Percentiles rank a stretch among this genome's conserved stretches.
Conservation (phyloP, 2,329 filamentous ascomycete species). For the Ascochyta pisi region DNA sequence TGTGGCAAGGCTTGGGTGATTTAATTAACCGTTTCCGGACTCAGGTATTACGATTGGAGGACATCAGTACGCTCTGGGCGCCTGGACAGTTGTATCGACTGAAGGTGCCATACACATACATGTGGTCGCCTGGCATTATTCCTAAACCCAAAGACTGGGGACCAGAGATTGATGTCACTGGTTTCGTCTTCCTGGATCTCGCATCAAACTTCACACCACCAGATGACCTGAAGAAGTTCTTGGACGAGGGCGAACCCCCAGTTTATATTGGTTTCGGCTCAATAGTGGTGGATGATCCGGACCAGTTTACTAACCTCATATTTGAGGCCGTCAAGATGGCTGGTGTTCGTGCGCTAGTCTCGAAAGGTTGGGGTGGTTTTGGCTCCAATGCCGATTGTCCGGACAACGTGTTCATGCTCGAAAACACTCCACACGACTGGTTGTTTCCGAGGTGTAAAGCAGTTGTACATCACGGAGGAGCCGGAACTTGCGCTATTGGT, state of each 20-base stretch:
- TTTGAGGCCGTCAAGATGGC: slow-evolving; percentile 71
- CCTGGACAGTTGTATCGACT: slow-evolving; percentile 75
- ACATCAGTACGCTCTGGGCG: slow-evolving; percentile 78
- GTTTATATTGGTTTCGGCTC: slow-evolving; percentile 80
- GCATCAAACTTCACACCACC: slow-evolving; percentile 68
- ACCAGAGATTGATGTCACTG: slow-evolving; percentile 73
- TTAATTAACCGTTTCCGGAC: slow-evolving; percentile 77
- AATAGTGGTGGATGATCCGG: slow-evolving; percentile 76
- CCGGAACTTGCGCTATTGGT: slow-evolving; percentile 77
- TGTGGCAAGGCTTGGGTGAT: slow-evolving; percentile 70
- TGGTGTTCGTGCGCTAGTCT: slow-evolving; percentile 74
- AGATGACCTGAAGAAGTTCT: slow-evolving; percentile 54
- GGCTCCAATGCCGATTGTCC: slow-evolving; percentile 59
- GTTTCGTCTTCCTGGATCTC: slow-evolving; percentile 78
- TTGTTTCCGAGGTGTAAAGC: slow-evolving; percentile 71
- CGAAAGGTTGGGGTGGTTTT: slow-evolving; percentile 77
- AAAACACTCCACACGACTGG: slow-evolving; percentile 79
- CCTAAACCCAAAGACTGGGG: slow-evolving; percentile 74
- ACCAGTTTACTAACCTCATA: slow-evolving; percentile 72
- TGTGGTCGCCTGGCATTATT: slow-evolving; percentile 68
- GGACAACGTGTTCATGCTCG: slow-evolving; percentile 73
- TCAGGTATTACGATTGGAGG: slow-evolving; percentile 73
- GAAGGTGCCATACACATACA: slow-evolving; percentile 77
- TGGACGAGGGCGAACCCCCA: slow-evolving; percentile 58
- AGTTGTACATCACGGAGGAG: slow-evolving; percentile 78